Evolutionary conservation across 345 rosid genomes (phyloP), one percentile per base, ranked within the genome.

Genomic region (Salix brachista): DNA sequence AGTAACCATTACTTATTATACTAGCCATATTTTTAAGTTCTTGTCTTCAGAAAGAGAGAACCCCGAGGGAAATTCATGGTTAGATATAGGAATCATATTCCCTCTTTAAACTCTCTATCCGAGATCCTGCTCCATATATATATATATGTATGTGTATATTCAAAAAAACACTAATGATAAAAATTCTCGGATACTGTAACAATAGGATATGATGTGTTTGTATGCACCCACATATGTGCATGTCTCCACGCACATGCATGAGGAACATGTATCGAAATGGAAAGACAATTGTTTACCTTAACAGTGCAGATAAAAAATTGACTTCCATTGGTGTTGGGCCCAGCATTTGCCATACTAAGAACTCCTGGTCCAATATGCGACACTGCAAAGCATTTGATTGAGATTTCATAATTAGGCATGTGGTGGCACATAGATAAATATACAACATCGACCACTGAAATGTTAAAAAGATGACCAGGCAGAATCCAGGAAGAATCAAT

Each of bases 311-410:
- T 92, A 77, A 96, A 96, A 83, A 96, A 94, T 75, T 96, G 98
- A 81, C 99, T 96, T 42, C 99, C 98, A 64, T 96, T 96, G 73
- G 99, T 96, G 84, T 96, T 94, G 41, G 99, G 98, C 69, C 99
- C 98, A 70, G 98, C 98, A 88, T 96, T 96, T 72, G 98, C 99
- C 99, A 96, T 96, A 75, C 99, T 94, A 70, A 92, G 74, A 77
- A 96, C 85, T 80, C 99, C 99, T 74, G 99, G 97, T 83, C 97
- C 99, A 18, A 52, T 78, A 83, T 96, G 99, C 12, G 92, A 48
- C 81, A 96, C 99, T 96, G 97, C 88, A 85, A 71, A 25, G 46
- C 72, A 80, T 72, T 68, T n/a, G 44, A n/a, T n/a, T 10, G 39
- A 67, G 17, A 32, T 26, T 65, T 80, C 60, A 76, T 72, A 83